phyloP scores from a whole-genome alignment of 148 eudicot genomes.

The Nepenthes mirabilis region DNA sequence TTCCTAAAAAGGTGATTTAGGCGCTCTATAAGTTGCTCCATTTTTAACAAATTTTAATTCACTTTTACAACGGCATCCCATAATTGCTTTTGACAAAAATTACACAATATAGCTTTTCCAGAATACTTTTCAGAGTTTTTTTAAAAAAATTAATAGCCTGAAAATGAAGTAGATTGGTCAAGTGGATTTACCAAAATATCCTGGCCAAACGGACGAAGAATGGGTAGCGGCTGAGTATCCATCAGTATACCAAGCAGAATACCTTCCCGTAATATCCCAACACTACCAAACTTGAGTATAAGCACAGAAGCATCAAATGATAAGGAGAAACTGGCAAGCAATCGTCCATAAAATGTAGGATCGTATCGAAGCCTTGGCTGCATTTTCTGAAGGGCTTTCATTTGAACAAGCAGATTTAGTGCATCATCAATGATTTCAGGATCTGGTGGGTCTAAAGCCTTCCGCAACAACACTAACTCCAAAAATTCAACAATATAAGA shows the following conservation, averaged over 20 bases:
- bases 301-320: conserved; percentile 83
- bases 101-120: no score
- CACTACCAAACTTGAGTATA: conserved; percentile 61
- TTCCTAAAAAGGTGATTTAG: no score
- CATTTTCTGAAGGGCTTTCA: conserved; percentile 49
- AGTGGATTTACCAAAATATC: conserved; percentile 39
- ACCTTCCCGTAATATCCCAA: conserved; percentile 85
- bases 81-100: no score
- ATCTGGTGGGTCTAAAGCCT: conserved; percentile 79
- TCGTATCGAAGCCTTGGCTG: conserved; percentile 70
- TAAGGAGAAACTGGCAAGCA: conserved; percentile 68
- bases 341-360: conserved; percentile 80
- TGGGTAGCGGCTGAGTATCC: conserved; percentile 84
- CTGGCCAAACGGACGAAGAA: conserved; percentile 76
- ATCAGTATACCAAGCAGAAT: conserved; percentile 75
- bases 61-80: no score
- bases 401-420: conserved; percentile 41
- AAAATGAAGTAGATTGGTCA: not conserved
- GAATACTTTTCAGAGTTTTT: no score
- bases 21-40: no score
- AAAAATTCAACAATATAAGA: conserved; percentile 1
- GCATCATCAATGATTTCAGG: conserved; percentile 66
- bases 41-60: no score
- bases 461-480: conserved; percentile 55
- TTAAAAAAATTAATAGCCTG: no score